Evolutionary conservation across 2,329 filamentous ascomycete species (phyloP).

Genomic region (Xylariaceae sp.): DNA sequence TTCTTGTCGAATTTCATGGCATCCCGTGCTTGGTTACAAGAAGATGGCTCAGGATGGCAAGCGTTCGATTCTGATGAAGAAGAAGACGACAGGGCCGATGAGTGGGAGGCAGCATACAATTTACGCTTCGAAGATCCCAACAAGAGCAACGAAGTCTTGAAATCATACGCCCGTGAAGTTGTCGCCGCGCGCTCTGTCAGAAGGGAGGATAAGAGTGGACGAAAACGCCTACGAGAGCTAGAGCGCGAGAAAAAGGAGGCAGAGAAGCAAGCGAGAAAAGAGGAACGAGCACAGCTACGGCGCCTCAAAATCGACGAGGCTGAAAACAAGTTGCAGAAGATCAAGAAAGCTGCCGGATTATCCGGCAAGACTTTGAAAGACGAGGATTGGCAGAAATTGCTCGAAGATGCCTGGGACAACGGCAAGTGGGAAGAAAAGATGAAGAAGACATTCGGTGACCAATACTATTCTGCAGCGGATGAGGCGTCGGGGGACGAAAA

Average conservation of each 20-base stretch:
- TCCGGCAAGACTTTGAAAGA: constrained; percentile 67
- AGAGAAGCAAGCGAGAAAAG: constrained; percentile 73
- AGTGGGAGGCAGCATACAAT: constrained; percentile 93
- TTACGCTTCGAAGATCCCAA: constrained; percentile 91
- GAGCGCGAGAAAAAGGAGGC: constrained; percentile 78
- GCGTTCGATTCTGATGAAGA: constrained; percentile 92
- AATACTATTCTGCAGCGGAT: constrained; percentile 79
- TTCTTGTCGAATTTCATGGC: constrained; percentile 96
- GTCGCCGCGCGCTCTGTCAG: constrained; percentile 82
- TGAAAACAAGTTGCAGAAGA: constrained; percentile 81
- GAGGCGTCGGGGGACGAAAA: constrained; percentile 62
- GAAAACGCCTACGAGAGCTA: constrained; percentile 77
- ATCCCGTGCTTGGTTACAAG: constrained; percentile 85
- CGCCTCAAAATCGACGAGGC: constrained; percentile 91
- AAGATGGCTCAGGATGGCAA: constrained; percentile 67
- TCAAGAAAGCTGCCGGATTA: constrained; percentile 86
- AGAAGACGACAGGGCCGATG: constrained; percentile 72
- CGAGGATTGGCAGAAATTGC: constrained; percentile 80
- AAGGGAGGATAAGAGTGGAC: constrained; percentile 75
- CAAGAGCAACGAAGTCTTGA: constrained; percentile 83
- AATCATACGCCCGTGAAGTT: constrained; percentile 86
- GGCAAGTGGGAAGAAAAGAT: constrained; percentile 90
- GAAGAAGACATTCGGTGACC: constrained; percentile 82
- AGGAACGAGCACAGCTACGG: constrained; percentile 80
- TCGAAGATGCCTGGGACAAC: constrained; percentile 88